phyloP scores from a whole-genome alignment of 2,329 filamentous ascomycete genomes.

The Paramyrothecium roridum region DNA sequence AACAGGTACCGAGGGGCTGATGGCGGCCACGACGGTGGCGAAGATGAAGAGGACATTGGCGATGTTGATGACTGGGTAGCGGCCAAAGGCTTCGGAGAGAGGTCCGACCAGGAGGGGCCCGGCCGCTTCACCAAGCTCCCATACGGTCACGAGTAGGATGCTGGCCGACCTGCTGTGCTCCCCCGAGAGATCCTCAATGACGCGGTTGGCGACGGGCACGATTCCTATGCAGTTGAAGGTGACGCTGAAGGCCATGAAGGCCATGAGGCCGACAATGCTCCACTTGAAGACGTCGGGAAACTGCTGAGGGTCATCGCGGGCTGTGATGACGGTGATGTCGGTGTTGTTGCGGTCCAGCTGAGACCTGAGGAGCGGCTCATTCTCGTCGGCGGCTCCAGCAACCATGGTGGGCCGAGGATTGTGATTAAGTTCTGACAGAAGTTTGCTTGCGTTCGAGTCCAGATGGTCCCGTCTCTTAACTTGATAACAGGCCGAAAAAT shows the following conservation, averaged over 20 bases:
- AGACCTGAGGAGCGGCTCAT: background rate
- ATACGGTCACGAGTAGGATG: constrained; percentile 66
- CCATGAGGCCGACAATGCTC: constrained; percentile 48
- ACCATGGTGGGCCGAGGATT: background rate
- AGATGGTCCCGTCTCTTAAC: no score
- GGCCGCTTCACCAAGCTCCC: constrained; percentile 64
- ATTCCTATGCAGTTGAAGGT: constrained; percentile 57
- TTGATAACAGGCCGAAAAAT: no score
- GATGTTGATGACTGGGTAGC: constrained; percentile 50
- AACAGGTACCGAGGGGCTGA: constrained; percentile 39
- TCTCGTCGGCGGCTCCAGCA: background rate
- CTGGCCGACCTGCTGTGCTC: constrained; percentile 41
- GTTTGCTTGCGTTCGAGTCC: no score
- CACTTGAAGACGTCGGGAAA: constrained; percentile 53
- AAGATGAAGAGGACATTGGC: constrained; percentile 49
- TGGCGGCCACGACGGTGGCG: constrained; percentile 43
- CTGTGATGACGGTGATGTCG: background rate
- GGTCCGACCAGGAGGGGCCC: constrained; percentile 61
- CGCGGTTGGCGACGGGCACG: constrained; percentile 49
- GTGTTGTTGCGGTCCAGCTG: background rate
- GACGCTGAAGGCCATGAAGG: constrained; percentile 54
- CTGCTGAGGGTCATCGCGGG: background rate
- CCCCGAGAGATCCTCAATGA: constrained; percentile 43
- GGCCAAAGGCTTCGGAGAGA: constrained; percentile 58
- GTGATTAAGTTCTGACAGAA: no score